These are phyloP conservation scores for Fusarium musae DNA, from an alignment of 2,329 filamentous ascomycete species.

Conservation along the genomic window DNA sequence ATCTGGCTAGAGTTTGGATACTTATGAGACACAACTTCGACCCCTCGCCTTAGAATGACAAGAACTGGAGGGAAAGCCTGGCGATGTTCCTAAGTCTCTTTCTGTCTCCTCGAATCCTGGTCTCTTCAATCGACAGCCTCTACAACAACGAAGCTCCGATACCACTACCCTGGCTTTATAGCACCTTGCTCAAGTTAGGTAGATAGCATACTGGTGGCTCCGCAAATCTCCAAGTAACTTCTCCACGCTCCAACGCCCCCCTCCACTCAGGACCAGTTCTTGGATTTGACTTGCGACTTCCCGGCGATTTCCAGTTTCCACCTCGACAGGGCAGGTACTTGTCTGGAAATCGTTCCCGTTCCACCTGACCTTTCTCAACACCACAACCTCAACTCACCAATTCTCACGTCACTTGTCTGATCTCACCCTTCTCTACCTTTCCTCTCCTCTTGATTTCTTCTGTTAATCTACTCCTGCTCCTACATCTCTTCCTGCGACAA, in stretches of 20 bases:
- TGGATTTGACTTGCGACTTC: slow-evolving; percentile 28
- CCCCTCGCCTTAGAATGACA: neutral
- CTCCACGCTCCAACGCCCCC: slow-evolving; percentile 35
- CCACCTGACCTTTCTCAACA: slow-evolving; percentile 36
- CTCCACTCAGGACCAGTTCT: slow-evolving; percentile 25
- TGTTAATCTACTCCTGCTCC: neutral
- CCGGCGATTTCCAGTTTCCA: slow-evolving; percentile 32
- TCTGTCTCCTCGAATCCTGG: neutral
- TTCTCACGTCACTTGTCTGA: slow-evolving; percentile 8
- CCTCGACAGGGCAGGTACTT: slow-evolving; percentile 33
- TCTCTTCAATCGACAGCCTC: neutral
- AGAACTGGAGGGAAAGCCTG: neutral
- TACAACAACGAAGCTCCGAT: neutral
- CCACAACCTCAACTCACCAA: slow-evolving; percentile 32
- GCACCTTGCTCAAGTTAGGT: neutral
- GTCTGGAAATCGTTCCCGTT: slow-evolving; percentile 32
- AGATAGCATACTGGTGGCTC: slow-evolving; percentile 15
- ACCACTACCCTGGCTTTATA: neutral
- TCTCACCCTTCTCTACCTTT: neutral
- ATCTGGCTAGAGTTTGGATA: neutral
- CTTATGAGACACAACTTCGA: neutral
- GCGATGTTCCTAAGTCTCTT: neutral
- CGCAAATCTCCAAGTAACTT: slow-evolving; percentile 30
- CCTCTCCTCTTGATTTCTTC: neutral
- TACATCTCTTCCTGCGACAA: slow-evolving; percentile 2